A percentile compares a stretch with the other conserved stretches of the same genome.
These are phyloP conservation scores for Cadophora gregata DNA, from an alignment of 2,329 filamentous ascomycete species.

Conservation along the genomic window DNA sequence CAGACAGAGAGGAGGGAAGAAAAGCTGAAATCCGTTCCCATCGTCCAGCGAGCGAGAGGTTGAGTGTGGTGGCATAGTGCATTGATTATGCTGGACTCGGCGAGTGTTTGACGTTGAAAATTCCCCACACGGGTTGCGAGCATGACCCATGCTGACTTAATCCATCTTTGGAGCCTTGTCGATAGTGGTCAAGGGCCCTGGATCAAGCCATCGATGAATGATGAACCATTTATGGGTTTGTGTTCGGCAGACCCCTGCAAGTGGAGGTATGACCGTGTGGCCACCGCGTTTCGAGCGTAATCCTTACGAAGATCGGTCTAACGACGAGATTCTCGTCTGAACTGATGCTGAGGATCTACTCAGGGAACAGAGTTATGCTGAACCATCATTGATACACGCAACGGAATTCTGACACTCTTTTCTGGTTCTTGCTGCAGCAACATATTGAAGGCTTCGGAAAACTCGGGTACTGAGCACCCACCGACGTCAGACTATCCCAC, in stretches of 20 bases:
- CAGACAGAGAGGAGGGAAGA: conserved; percentile 31
- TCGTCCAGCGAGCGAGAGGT: conserved; percentile 28
- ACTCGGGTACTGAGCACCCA: conserved; percentile 7
- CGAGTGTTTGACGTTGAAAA: conserved; percentile 45
- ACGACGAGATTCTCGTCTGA: conserved; percentile 40
- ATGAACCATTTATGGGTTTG: conserved; percentile 33
- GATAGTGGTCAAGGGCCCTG: conserved; percentile 40
- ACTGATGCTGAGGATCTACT: conserved; percentile 40
- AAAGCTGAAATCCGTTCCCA: conserved; percentile 29
- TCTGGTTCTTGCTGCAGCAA: conserved; percentile 4
- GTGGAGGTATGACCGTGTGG: conserved; percentile 33
- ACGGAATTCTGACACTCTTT: conserved; percentile 18
- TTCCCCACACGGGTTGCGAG: conserved; percentile 42
- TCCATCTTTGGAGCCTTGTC: conserved; percentile 42
- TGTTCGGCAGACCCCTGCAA: conserved; percentile 34
- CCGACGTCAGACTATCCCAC: conserved; percentile 1
- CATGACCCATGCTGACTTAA: conserved; percentile 39
- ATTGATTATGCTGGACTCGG: conserved; percentile 43
- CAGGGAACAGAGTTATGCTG: conserved; percentile 38
- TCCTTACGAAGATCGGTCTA: conserved; percentile 37
- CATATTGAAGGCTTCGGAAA: conserved; percentile 7
- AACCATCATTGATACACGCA: conserved; percentile 39
- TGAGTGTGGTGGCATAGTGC: conserved; percentile 41
- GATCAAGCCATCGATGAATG: conserved; percentile 38
- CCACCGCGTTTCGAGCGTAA: conserved; percentile 37